Percentiles rank a stretch among this genome's conserved stretches.
phyloP scores from a whole-genome alignment of 2,329 filamentous ascomycete genomes.

The Pleurostoma richardsiae region DNA sequence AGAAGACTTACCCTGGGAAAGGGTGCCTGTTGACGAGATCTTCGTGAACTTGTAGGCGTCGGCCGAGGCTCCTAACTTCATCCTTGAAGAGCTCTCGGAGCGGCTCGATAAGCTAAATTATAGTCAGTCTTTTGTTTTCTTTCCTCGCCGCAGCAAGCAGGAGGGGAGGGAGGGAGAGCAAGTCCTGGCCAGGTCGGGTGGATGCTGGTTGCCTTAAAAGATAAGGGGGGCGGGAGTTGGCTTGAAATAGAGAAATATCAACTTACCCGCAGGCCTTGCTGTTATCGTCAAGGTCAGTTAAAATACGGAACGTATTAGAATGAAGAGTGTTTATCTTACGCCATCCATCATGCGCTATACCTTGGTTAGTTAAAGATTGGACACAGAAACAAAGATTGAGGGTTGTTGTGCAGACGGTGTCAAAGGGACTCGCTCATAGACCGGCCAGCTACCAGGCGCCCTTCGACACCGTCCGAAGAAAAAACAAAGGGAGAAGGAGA shows the following conservation, averaged over 20 bases:
- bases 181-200: too few species aligned
- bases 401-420: too few species aligned
- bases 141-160: too few species aligned
- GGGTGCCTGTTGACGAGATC: conserved; percentile 76
- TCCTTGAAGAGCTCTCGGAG: conserved; percentile 80
- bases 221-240: too few species aligned
- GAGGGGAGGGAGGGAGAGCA: not conserved
- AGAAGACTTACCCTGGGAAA: conserved; percentile 52
- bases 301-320: too few species aligned
- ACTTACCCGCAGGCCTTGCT: not conserved
- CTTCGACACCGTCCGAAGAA: too few species aligned
- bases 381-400: not conserved
- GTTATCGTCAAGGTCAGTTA: too few species aligned
- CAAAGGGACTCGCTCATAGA: too few species aligned
- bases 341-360: conserved; percentile 24
- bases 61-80: conserved; percentile 67
- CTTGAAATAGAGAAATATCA: not conserved
- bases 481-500: not conserved
- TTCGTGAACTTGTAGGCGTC: conserved; percentile 64
- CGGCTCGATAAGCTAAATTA: conserved; percentile 67
- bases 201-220: too few species aligned
- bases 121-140: not conserved
- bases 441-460: too few species aligned
- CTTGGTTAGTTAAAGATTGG: not conserved
- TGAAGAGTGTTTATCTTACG: conserved; percentile 14